Base-by-base conservation (phyloP, 1,139 yeast genomes). In the Suhomyces coccinellae region DNA sequence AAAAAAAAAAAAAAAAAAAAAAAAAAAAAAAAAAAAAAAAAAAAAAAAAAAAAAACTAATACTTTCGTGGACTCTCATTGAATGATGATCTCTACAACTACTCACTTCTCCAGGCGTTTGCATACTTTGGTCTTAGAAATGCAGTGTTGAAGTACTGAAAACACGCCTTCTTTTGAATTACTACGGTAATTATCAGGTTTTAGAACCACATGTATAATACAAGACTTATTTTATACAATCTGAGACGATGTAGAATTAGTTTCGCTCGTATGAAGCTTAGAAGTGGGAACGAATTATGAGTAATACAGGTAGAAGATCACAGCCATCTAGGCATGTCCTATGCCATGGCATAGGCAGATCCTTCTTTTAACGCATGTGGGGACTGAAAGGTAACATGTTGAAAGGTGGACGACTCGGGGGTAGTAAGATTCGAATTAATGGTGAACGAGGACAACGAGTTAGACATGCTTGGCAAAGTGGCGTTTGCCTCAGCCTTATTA, bases 391-490 rank as follows among this genome's bases (percentile, higher is more conserved):
- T 26, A n/a, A 4, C n/a, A 12, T 10, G n/a, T 5, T 36, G 33
- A 27, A 24, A 37, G 28, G 28, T 35, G 12, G 37, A 13, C n/a
- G 48, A 42, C 33, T 59, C 63, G 3, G 64, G 64, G 17, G 59
- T 59, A 2, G 62, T 55, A 4, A 48, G 38, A 20, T 49, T 45
- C 9, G 60, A 51, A 35, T 49, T 46, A 10, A 43, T 40, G 13
- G 51, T 45, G 27, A 45, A 45, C 6, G 52, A 46, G 8, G 44
- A 43, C 7, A 31, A 14, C n/a, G 46, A 43, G 17, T 43, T 40
- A n/a, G 44, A 36, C 13, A 33, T 37, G 27, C 39, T 40, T 12
- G 35, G 35, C 6, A 28, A 15, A 15, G 27, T 40, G 10, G 30
- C 36, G 17, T 20, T 20, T 15, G 13, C 35, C 15, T 28, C 38